Evolutionary conservation across 83 land plant species (phyloP).

Genomic region (Thuja plicata): DNA sequence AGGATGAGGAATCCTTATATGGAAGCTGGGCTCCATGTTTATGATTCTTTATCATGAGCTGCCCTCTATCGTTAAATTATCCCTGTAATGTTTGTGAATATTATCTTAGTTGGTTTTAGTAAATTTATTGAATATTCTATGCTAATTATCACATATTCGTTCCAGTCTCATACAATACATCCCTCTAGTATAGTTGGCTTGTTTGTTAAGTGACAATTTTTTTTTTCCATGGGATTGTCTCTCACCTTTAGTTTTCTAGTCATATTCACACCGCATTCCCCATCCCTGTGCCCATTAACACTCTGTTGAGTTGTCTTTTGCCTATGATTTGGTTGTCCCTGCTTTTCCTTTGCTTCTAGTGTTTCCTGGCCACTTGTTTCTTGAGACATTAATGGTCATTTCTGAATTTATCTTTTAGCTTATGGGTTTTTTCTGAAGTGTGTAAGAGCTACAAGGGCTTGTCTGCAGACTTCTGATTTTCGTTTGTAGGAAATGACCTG

Average conservation of each 20-base stretch:
- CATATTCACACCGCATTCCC: not conserved
- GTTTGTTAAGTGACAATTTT: not conserved
- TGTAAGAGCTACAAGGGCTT: not conserved
- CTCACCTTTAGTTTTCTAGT: not conserved
- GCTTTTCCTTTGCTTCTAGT: not conserved
- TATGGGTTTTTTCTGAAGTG: not conserved
- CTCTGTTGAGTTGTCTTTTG: not conserved
- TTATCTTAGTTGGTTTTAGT: not conserved
- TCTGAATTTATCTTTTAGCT: not conserved
- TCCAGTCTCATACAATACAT: not conserved
- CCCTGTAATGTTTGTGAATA: not conserved
- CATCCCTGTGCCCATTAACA: not conserved
- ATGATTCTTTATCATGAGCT: not conserved
- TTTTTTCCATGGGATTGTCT: not conserved
- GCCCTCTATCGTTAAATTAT: not conserved
- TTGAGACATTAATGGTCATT: not conserved
- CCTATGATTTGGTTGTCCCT: not conserved
- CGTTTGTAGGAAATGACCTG: not conserved
- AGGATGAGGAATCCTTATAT: not conserved
- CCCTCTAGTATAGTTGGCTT: no score
- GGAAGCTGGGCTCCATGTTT: not conserved
- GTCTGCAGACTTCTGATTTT: not conserved
- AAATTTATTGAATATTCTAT: not conserved
- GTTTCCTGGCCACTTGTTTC: not conserved
- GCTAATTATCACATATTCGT: not conserved